Evolutionary conservation across 257 asterid species (phyloP).

Genomic region (Solanum chilense): DNA sequence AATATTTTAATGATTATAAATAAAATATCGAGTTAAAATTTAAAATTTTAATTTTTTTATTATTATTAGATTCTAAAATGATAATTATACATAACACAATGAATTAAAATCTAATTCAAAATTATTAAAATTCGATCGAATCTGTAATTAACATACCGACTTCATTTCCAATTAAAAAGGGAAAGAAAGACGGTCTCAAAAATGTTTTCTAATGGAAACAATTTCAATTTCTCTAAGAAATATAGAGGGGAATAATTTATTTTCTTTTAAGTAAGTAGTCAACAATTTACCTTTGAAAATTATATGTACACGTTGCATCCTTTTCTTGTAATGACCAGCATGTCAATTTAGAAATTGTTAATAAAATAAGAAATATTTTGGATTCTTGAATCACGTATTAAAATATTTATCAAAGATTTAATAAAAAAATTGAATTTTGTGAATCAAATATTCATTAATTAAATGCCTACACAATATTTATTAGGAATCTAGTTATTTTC

Average conservation of each 20-base stretch:
- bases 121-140: no score
- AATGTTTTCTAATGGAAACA: background rate
- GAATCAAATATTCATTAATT: background rate
- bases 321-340: background rate
- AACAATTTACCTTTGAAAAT: background rate
- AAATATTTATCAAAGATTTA: no score
- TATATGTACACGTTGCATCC: background rate
- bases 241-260: background rate
- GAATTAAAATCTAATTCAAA: fast-evolving
- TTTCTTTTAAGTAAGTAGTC: background rate
- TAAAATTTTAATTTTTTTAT: no score
- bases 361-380: background rate
- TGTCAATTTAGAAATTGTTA: background rate
- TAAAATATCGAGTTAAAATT: no score
- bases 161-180: no score
- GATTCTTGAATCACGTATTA: background rate
- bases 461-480: no score
- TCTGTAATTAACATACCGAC: fast-evolving
- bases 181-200: background rate
- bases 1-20: background rate
- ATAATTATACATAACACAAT: no score
- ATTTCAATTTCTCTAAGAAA: background rate
- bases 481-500: no score
- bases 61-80: no score
- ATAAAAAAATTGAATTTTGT: no score